Evolutionary conservation across 495 filamentous ascomycete genomes (phyloP).

Genomic region (Neurospora sp.): DNA sequence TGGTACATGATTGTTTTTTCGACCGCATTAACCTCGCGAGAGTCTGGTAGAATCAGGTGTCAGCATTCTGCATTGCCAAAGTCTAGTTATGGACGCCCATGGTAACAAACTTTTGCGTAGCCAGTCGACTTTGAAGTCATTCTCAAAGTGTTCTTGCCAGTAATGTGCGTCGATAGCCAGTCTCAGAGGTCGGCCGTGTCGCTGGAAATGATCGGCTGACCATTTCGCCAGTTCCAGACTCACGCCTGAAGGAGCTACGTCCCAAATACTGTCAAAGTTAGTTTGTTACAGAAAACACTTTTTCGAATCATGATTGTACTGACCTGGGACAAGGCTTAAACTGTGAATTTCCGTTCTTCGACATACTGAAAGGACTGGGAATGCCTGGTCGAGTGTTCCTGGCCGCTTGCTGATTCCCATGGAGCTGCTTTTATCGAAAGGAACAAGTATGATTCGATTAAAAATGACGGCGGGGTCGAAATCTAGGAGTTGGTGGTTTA

Average conservation of each 20-base stretch:
- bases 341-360: background rate
- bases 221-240: background rate
- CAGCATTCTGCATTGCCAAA: background rate
- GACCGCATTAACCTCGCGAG: background rate
- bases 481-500: background rate
- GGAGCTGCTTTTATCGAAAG: background rate
- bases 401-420: background rate
- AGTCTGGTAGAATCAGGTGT: background rate
- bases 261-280: background rate
- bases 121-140: background rate
- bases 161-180: background rate
- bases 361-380: background rate
- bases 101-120: background rate
- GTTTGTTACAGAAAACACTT: background rate
- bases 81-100: background rate
- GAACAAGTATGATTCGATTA: background rate
- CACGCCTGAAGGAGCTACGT: background rate
- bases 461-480: background rate
- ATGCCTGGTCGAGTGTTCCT: background rate
- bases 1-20: background rate
- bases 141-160: background rate
- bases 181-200: background rate
- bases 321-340: background rate
- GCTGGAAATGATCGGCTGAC: slow-evolving; percentile 1
- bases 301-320: background rate